Evolutionary conservation across 306 rosid species (phyloP), one percentile per base, ranked within the genome.

Genomic region (Fragaria ananassa): DNA sequence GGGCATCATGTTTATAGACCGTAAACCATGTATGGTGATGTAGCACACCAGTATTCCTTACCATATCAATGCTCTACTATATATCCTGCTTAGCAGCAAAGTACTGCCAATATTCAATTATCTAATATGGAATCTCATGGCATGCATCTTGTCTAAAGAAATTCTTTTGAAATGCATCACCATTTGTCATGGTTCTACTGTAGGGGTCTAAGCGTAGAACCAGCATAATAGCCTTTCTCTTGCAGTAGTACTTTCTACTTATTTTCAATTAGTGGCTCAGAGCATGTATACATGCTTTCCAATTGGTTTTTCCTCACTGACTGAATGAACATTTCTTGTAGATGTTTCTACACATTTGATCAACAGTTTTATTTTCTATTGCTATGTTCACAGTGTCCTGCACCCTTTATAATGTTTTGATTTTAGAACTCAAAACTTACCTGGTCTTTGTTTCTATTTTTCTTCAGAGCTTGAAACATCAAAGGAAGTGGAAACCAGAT

Each of bases 361-460:
- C 3, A 34, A 74, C 57, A n/a, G 34, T 61, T 46, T 25, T 71
- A 57, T 45, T 27, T 7, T 57, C 21, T 72, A 63, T 76, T 47
- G 34, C 50, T 75, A 60, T 86, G 87, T n/a, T n/a, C 27, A 27
- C 94, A 92, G 99, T 95, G 97, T 78, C 27, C 27, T 27, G 27
- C 27, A 27, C 27, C 27, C 27, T 27, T 27, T 27, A 27, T 27
- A 27, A 27, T 27, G 27, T 27, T 27, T 27, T 27, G 27, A 27
- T 27, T 27, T 27, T 27, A 27, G 27, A 27, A 27, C 27, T 27
- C 27, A 27, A 27, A 27, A 27, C 27, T 27, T 27, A 27, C 27
- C 27, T 27, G 27, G 27, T 27, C 27, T 27, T 27, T 27, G 27
- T 27, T 27, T 27, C 27, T 27, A 27, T 27, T 27, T 27, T 27